These are phyloP conservation scores for Suhomyces sp. DNA, from an alignment of 805 yeast species.

Conservation along the genomic window DNA sequence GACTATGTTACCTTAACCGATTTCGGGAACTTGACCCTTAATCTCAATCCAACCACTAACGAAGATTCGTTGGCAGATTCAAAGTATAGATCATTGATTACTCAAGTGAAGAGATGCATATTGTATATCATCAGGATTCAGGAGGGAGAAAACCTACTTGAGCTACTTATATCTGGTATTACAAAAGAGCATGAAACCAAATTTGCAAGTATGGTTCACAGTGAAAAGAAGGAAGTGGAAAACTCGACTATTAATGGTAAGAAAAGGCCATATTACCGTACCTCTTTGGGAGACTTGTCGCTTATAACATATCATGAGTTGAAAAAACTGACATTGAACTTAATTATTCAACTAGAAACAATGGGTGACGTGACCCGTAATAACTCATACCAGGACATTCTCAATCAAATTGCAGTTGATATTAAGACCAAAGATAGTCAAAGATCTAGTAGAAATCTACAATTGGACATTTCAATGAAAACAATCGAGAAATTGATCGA, in stretches of 20 bases:
- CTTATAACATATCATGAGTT: slow-evolving; percentile 63
- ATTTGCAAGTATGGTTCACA: slow-evolving; percentile 53
- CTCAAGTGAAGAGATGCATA: slow-evolving; percentile 81
- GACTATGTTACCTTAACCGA: slow-evolving; percentile 50
- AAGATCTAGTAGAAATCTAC: slow-evolving; percentile 39
- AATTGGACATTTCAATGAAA: slow-evolving; percentile 38
- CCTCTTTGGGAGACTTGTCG: slow-evolving; percentile 50
- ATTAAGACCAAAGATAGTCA: slow-evolving; percentile 53
- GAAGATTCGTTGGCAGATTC: slow-evolving; percentile 51
- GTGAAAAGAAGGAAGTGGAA: slow-evolving; percentile 35
- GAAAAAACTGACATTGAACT: slow-evolving; percentile 71
- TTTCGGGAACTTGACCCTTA: slow-evolving; percentile 51
- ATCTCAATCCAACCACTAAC: slow-evolving; percentile 51
- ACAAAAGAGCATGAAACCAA: slow-evolving; percentile 64
- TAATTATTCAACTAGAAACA: slow-evolving; percentile 70
- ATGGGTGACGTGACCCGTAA: slow-evolving; percentile 61
- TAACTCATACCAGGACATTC: slow-evolving; percentile 71
- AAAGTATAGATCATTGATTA: slow-evolving; percentile 55
- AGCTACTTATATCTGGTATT: slow-evolving; percentile 65
- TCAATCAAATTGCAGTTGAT: slow-evolving; percentile 83
- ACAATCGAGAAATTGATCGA: slow-evolving; percentile 44
- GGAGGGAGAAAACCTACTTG: slow-evolving; percentile 62
- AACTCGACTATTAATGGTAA: slow-evolving; percentile 39
- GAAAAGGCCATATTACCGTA: slow-evolving; percentile 42
- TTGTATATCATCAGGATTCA: slow-evolving; percentile 82